phyloP scores from a whole-genome alignment of 768 basidiomycete species.

The Boletales sp. region DNA sequence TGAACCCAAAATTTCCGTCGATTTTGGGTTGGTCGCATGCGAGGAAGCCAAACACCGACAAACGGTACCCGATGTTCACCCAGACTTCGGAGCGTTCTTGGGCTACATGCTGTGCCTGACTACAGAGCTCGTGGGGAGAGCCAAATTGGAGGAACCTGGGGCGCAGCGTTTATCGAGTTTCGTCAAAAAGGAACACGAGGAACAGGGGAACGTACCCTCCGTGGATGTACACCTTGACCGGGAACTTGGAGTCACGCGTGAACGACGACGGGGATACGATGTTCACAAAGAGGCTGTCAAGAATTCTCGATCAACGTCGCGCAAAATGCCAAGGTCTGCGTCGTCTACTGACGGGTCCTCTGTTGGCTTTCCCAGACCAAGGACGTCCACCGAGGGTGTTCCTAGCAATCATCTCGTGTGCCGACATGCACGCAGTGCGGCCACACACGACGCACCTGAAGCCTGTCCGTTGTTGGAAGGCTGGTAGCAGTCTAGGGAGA shows the following conservation, averaged over 20 bases:
- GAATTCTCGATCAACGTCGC: neutral
- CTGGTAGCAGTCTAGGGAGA: constrained; percentile 58
- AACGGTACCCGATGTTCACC: constrained; percentile 74
- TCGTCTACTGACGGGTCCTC: constrained; percentile 71
- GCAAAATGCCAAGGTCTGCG: neutral
- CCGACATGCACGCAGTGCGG: too few relatives aligned
- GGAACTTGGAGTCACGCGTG: constrained; percentile 41
- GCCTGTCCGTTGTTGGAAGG: constrained; percentile 63
- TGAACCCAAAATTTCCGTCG: constrained; percentile 78
- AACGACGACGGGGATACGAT: constrained; percentile 51
- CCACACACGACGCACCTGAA: too few relatives aligned
- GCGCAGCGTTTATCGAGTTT: neutral
- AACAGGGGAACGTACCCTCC: constrained; percentile 50
- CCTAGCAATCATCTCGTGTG: too few relatives aligned
- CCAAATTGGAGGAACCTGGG: constrained; percentile 74
- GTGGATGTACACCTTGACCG: constrained; percentile 73
- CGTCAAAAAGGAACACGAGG: too few relatives aligned
- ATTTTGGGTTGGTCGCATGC: constrained; percentile 60
- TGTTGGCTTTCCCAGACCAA: constrained; percentile 61
- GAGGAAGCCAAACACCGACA: constrained; percentile 75
- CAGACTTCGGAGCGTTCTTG: constrained; percentile 64
- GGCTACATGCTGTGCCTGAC: constrained; percentile 66
- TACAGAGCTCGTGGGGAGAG: constrained; percentile 58
- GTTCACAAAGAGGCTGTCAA: constrained; percentile 56
- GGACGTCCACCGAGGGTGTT: constrained; percentile 45